phyloP scores from a whole-genome alignment of 2,329 filamentous ascomycete genomes.

The Pyricularia grisea region DNA sequence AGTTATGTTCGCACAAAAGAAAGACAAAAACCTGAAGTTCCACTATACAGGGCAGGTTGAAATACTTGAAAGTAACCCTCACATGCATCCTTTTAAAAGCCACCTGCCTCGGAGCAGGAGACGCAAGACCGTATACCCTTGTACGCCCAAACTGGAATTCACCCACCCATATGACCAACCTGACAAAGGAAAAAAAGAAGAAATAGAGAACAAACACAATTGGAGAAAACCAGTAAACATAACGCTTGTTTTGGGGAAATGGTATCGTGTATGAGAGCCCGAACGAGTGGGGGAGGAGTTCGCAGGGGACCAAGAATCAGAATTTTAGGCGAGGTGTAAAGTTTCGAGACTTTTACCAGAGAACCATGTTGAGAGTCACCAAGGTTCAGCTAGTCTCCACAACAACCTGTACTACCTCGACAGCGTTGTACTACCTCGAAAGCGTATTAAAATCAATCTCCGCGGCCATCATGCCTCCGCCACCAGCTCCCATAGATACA shows the following conservation, averaged over 20 bases:
- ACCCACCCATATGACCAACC: background rate
- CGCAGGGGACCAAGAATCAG: too few relatives aligned
- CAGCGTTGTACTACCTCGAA: constrained; percentile 25
- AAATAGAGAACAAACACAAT: background rate
- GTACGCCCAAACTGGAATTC: background rate
- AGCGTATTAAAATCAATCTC: constrained; percentile 31
- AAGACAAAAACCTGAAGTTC: background rate
- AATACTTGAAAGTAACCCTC: background rate
- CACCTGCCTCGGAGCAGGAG: background rate
- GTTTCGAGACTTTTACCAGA: background rate
- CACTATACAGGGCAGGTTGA: background rate
- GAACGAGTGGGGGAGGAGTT: background rate
- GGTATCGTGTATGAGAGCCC: background rate
- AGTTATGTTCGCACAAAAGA: background rate
- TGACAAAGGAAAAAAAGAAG: background rate
- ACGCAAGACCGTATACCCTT: background rate
- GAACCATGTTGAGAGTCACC: background rate
- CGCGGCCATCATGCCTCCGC: constrained; percentile 17
- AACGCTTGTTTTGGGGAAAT: background rate
- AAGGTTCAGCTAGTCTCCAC: background rate
- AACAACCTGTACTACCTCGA: constrained; percentile 17
- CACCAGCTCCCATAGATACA: constrained; percentile 17
- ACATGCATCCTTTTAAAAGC: background rate
- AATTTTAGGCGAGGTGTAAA: background rate
- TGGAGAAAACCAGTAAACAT: background rate